Evolutionary conservation across 495 filamentous ascomycete species (phyloP).

Genomic region (Penicillium lividum): DNA sequence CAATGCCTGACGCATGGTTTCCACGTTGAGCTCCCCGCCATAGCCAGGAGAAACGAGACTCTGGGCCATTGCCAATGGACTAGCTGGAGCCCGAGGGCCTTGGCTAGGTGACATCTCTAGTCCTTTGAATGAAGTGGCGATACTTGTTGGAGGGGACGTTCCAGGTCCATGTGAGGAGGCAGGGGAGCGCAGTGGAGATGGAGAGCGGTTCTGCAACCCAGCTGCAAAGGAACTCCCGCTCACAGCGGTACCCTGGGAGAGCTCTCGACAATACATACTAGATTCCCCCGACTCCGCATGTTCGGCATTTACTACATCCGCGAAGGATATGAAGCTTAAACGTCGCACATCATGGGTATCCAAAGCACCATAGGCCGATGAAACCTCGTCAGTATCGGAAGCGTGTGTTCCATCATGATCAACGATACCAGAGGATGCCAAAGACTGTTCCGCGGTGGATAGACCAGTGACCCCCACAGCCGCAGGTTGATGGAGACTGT

Average conservation of each 20-base stretch:
- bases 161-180: conserved; percentile 62
- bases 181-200: conserved; percentile 70
- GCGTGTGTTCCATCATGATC: conserved; percentile 58
- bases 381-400: conserved; percentile 63
- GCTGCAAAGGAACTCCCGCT: conserved; percentile 46
- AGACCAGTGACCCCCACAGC: conserved; percentile 58
- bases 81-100: conserved; percentile 31
- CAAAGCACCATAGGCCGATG: conserved; percentile 46
- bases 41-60: conserved; percentile 48
- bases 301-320: conserved; percentile 90
- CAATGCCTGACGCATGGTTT: conserved; percentile 84
- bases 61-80: conserved; percentile 32
- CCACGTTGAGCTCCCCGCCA: conserved; percentile 74
- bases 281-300: conserved; percentile 52
- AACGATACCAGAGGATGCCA: conserved; percentile 32
- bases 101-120: conserved; percentile 59
- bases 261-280: conserved; percentile 47
- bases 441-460: conserved; percentile 32
- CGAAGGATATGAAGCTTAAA: conserved; percentile 90
- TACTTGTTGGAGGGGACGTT: conserved; percentile 68
- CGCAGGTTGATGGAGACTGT: conserved; percentile 77
- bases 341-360: conserved; percentile 78
- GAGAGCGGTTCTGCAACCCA: conserved; percentile 62
- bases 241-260: conserved; percentile 53
- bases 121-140: conserved; percentile 64